Percentiles rank a stretch among this genome's conserved stretches.
Conservation (phyloP, 768 basidiomycete species). For the Mrakia frigida region DNA sequence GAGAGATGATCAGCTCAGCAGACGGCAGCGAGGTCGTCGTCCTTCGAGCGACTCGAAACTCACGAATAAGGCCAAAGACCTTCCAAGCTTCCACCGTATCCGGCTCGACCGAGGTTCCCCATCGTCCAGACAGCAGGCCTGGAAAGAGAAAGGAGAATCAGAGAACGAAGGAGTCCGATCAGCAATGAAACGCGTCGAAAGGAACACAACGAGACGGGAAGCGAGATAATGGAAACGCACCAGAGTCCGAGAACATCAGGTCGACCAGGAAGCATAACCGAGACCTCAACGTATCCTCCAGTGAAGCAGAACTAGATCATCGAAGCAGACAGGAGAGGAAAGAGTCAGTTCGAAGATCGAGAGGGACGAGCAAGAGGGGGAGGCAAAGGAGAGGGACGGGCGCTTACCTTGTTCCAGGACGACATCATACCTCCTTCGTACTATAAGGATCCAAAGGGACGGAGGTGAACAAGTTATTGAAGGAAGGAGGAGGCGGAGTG, state of each 20-base stretch:
- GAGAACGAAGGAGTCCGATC: no score
- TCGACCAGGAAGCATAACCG: conserved; percentile 62
- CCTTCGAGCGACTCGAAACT: not conserved
- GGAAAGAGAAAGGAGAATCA: not conserved
- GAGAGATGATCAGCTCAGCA: not conserved
- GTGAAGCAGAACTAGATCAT: conserved; percentile 72
- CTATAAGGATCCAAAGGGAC: conserved; percentile 35
- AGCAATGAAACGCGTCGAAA: no score
- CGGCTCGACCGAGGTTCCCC: conserved; percentile 79
- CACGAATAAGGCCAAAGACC: not conserved
- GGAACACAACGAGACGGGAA: no score
- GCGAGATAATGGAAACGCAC: conserved; percentile 26
- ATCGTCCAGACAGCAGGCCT: conserved; percentile 51
- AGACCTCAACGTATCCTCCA: conserved; percentile 68
- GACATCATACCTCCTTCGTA: conserved; percentile 57
- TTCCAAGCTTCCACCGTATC: conserved; percentile 46
- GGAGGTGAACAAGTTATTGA: no score
- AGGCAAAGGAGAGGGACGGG: no score
- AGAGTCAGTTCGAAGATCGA: no score
- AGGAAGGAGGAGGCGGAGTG: no score
- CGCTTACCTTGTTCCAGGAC: conserved; percentile 15
- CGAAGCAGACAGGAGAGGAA: no score
- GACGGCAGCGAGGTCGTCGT: not conserved
- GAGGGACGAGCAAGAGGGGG: no score
- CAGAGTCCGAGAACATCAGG: conserved; percentile 55